phyloP scores from a whole-genome alignment of 148 eudicot species.

The Spergularia bocconei region DNA sequence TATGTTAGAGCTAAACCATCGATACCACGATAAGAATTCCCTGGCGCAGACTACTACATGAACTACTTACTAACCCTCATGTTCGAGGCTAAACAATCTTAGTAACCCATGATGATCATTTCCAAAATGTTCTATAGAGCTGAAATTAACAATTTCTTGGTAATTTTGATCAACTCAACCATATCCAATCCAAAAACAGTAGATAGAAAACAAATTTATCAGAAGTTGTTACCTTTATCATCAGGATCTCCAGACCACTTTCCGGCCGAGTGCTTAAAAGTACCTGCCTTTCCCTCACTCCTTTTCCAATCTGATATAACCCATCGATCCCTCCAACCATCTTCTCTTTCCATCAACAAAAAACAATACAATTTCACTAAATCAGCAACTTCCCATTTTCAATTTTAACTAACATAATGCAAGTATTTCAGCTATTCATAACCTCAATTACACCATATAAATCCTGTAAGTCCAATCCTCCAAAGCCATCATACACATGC shows the following conservation, averaged over 20 bases:
- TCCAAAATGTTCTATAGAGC: not conserved
- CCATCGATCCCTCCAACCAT: conserved; percentile 90
- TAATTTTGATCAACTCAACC: not conserved
- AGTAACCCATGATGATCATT: not conserved
- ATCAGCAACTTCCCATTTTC: conserved; percentile 13
- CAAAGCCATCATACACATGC: not conserved
- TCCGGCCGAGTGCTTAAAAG: conserved; percentile 82
- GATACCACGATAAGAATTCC: not conserved
- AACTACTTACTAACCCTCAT: not conserved
- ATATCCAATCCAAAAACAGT: not conserved
- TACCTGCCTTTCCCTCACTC: conserved; percentile 84
- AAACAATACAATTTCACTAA: conserved; percentile 3
- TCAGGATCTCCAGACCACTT: conserved; percentile 92
- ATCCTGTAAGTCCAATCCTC: not conserved
- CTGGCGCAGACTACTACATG: not conserved
- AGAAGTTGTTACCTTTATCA: conserved; percentile 58
- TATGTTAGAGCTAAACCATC: not conserved
- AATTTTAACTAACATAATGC: not conserved
- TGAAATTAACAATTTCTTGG: not conserved
- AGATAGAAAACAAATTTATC: not conserved
- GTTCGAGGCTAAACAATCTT: not conserved
- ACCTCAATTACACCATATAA: not conserved
- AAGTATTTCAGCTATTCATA: not conserved
- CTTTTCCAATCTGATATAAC: conserved; percentile 91
- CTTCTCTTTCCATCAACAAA: conserved; percentile 36